Percentiles rank a stretch among this genome's conserved stretches.
These are phyloP conservation scores for Sinapis alba DNA, from an alignment of 441 rosid species.

Conservation along the genomic window DNA sequence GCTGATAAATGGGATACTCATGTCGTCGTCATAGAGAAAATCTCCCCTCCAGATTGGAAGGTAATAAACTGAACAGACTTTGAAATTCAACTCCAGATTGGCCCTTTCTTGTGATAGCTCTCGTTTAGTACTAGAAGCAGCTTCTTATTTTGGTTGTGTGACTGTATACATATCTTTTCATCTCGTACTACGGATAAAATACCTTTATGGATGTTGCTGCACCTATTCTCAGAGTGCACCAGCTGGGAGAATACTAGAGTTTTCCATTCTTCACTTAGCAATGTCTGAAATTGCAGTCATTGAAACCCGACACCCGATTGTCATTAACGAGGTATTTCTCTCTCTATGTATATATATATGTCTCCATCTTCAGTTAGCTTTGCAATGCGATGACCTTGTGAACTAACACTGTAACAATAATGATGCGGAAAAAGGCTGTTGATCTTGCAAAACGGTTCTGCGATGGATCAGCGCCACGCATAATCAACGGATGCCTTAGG, in stretches of 20 bases:
- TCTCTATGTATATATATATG: background rate
- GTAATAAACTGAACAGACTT: conserved; percentile 46
- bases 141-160: background rate
- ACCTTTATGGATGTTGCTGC: conserved; percentile 19
- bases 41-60: conserved; percentile 87
- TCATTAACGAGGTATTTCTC: conserved; percentile 76
- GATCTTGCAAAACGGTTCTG: conserved; percentile 98
- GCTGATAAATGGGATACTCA: conserved; percentile 84
- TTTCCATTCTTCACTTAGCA: conserved; percentile 87
- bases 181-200: background rate
- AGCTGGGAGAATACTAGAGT: conserved; percentile 82
- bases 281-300: conserved; percentile 89
- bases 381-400: background rate
- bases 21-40: conserved; percentile 66
- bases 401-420: conserved; percentile 23
- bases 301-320: conserved; percentile 86
- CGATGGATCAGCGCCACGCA: conserved; percentile 89
- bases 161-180: background rate
- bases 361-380: conserved; percentile 1
- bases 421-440: conserved; percentile 62
- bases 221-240: conserved; percentile 65
- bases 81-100: too few relatives aligned
- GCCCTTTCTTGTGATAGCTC: background rate
- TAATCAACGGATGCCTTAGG: conserved; percentile 87
- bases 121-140: background rate